These are phyloP conservation scores for Helotiales sp. DNA, from an alignment of 2,329 filamentous ascomycete genomes.

Conservation along the genomic window DNA sequence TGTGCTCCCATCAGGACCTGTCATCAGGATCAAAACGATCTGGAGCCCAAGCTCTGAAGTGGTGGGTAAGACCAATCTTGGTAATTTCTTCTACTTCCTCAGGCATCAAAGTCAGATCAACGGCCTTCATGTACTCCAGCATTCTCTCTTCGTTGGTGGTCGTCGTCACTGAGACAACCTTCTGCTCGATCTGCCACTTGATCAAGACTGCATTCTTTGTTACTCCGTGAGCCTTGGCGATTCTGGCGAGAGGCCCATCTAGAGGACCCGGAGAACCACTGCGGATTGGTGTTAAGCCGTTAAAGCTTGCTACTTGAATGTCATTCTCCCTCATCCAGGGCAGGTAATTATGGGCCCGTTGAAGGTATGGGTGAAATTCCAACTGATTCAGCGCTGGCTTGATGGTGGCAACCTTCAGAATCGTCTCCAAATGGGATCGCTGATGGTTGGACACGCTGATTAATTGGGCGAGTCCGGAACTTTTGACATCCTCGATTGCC, in stretches of 20 bases:
- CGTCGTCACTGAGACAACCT: not conserved
- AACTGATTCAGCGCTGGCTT: slow-evolving; percentile 44
- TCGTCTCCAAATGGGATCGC: slow-evolving; percentile 49
- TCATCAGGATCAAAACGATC: slow-evolving; percentile 1
- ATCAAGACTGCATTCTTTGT: not conserved
- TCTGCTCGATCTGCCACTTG: not conserved
- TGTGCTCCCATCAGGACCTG: not conserved
- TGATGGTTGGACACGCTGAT: slow-evolving; percentile 77
- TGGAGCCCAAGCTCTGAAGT: not conserved
- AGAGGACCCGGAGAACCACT: not conserved
- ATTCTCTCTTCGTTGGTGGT: slow-evolving; percentile 1
- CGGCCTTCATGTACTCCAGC: not conserved
- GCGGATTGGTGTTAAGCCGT: not conserved
- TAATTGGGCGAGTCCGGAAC: slow-evolving; percentile 60
- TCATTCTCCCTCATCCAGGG: not conserved
- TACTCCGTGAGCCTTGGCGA: not conserved
- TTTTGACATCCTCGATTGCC: slow-evolving; percentile 62
- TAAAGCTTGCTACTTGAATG: not conserved
- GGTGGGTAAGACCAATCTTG: not conserved
- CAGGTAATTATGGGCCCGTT: not conserved
- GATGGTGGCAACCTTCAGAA: slow-evolving; percentile 51
- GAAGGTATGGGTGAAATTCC: slow-evolving; percentile 43
- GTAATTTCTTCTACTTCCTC: slow-evolving; percentile 3
- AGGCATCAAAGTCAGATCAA: not conserved
- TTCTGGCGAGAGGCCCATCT: not conserved